phyloP scores from a whole-genome alignment of 805 yeast species.

The Monosporozyma aerobia region DNA sequence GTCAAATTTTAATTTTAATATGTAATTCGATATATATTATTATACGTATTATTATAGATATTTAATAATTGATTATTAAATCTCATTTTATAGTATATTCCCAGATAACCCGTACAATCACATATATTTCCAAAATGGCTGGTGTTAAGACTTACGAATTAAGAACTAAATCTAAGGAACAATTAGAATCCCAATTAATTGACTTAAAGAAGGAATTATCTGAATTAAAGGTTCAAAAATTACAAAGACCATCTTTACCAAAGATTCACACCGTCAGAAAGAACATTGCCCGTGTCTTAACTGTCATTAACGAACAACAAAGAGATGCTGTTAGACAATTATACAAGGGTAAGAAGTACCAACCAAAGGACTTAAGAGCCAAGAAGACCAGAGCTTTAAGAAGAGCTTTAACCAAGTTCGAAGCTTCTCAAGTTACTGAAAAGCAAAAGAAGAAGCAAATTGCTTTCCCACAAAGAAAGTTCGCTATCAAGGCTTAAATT shows the following conservation, averaged over 20 bases:
- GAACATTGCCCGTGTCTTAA: constrained; percentile 97
- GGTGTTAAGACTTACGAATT: constrained; percentile 93
- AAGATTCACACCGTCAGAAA: constrained; percentile 96
- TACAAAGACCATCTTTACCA: constrained; percentile 89
- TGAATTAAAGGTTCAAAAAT: constrained; percentile 90
- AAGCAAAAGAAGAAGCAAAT: constrained; percentile 87
- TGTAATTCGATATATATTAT: neutral
- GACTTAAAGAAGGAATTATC: constrained; percentile 97
- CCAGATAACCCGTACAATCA: constrained; percentile 1
- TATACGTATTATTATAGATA: neutral
- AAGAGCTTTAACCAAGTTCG: constrained; percentile 87
- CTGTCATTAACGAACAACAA: constrained; percentile 94
- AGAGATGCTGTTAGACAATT: constrained; percentile 91
- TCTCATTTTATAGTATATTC: neutral
- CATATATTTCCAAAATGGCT: constrained; percentile 38
- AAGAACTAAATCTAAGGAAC: constrained; percentile 94
- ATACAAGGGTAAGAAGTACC: constrained; percentile 92
- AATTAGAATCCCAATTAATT: constrained; percentile 88
- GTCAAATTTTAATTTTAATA: neutral
- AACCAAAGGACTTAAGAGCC: constrained; percentile 98
- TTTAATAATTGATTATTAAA: neutral
- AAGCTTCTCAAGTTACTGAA: constrained; percentile 73
- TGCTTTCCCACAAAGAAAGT: constrained; percentile 98
- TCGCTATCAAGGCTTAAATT: constrained; percentile 93
- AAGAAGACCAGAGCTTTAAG: constrained; percentile 99